Evolutionary conservation across 768 basidiomycete genomes (phyloP), one percentile per base, ranked within the genome.

Genomic region (Pulveroboletus frians): DNA sequence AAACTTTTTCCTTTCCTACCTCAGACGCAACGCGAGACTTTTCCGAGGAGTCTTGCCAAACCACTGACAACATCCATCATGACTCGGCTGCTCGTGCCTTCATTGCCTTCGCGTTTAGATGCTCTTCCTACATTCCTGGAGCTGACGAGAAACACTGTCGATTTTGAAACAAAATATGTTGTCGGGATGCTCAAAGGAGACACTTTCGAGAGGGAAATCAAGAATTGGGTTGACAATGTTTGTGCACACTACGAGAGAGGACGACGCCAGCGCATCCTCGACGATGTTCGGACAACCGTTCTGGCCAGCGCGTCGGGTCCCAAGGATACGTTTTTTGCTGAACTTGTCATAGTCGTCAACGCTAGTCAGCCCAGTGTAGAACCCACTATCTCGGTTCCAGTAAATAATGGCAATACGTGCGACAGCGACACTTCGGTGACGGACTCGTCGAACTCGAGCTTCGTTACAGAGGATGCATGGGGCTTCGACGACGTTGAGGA

Each of bases 171-270:
- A 10, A 67, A 70, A 31, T 76, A 77, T 43, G 58, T 87, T 14
- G 58, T 76, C 13, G 64, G 64, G 13, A 56, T 84, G 50, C 69
- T 87, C 14, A 75, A 76, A 13, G 76, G 73, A 46, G 75, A 73
- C 18, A 47, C 55, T 11, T 67, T 69, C 5, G 80, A 83, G 39
- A 71, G 70, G 21, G 69, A 81, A 7, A 77, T 94, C 47, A 76
- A 78, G 58, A 58, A 67, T 6, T 95, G 92, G 88, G 78, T 76
- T 4, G 76, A 83, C 42, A 77, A 79, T 4, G 74, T 89, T 10
- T 76, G 79, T 15, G 68, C 74, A 3, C 88, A 91, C 65, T 95
- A 92, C 64, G 92, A 92, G 63, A 80, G 81, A 51, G 80, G 84
- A 56, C 69, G 91, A 57, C 76, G 92, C 13, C 69, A 78, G 30